Evolutionary conservation across 2,329 filamentous ascomycete species (phyloP).

Genomic region (Tolypocladium pustulatum): DNA sequence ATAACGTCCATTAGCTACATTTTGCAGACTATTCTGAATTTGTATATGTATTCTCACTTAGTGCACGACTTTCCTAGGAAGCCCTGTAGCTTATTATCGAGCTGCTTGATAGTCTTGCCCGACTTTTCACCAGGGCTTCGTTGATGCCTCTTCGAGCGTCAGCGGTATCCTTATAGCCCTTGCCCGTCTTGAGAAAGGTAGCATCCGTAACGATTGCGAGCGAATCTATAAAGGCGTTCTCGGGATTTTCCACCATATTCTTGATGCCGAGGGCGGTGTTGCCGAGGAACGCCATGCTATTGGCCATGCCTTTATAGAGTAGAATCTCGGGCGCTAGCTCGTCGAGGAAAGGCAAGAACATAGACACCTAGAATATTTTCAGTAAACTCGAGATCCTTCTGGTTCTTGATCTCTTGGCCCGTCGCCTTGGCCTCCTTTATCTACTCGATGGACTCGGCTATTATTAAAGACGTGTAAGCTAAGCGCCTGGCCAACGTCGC

Average conservation of each 20-base stretch:
- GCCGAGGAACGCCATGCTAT: no score
- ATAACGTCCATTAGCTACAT: neutral
- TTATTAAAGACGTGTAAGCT: no score
- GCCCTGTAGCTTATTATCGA: slow-evolving; percentile 3
- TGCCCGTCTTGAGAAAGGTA: neutral
- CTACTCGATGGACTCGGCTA: no score
- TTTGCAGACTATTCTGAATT: neutral
- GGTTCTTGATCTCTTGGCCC: no score
- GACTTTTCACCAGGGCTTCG: neutral
- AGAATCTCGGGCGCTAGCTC: no score
- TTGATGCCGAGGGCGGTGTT: no score
- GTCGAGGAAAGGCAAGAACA: no score
- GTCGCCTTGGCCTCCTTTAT: no score
- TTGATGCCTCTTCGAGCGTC: neutral
- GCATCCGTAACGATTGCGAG: slow-evolving; percentile 2
- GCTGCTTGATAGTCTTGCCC: slow-evolving; percentile 2
- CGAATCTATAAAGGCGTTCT: neutral
- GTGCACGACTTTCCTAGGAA: slow-evolving; percentile 2
- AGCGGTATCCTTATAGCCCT: neutral
- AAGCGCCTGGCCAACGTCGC: no score
- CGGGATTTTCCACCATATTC: neutral
- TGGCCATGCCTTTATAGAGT: no score
- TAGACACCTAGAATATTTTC: no score
- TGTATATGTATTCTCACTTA: neutral
- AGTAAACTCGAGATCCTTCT: no score